phyloP scores from a whole-genome alignment of 2,329 filamentous ascomycete species.

The Trichoderma afroharzianum region DNA sequence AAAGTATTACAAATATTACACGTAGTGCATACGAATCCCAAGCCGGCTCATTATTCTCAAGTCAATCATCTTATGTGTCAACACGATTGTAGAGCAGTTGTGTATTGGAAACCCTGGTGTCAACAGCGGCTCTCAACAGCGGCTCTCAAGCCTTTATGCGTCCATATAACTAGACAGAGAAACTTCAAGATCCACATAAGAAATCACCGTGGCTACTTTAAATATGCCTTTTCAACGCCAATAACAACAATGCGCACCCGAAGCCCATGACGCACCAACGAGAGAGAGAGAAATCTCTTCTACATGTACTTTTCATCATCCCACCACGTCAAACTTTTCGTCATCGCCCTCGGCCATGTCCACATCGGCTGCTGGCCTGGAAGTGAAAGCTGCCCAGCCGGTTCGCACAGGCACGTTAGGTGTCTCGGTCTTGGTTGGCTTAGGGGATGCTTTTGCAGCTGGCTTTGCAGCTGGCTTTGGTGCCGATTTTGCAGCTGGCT shows the following conservation, averaged over 20 bases:
- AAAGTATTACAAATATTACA: neutral
- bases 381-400: slow-evolving; percentile 32
- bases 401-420: slow-evolving; percentile 24
- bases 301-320: neutral
- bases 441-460: neutral
- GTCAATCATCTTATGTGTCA: neutral
- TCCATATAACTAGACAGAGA: neutral
- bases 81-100: neutral
- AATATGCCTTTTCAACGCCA: neutral
- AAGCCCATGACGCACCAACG: neutral
- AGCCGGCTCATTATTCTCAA: neutral
- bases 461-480: neutral
- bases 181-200: neutral
- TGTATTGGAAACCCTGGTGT: neutral
- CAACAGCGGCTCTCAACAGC: neutral
- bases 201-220: neutral
- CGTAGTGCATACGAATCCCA: neutral
- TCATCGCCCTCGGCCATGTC: slow-evolving; percentile 30
- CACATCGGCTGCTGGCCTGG: slow-evolving; percentile 25
- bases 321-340: slow-evolving; percentile 34
- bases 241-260: neutral
- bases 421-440: slow-evolving; percentile 16
- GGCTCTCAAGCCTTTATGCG: neutral
- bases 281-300: neutral
- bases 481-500: neutral